A percentile compares a stretch with the other conserved stretches of the same genome.
Conservation (phyloP, 495 filamentous ascomycete species). For the Xylaria flabelliformis region DNA sequence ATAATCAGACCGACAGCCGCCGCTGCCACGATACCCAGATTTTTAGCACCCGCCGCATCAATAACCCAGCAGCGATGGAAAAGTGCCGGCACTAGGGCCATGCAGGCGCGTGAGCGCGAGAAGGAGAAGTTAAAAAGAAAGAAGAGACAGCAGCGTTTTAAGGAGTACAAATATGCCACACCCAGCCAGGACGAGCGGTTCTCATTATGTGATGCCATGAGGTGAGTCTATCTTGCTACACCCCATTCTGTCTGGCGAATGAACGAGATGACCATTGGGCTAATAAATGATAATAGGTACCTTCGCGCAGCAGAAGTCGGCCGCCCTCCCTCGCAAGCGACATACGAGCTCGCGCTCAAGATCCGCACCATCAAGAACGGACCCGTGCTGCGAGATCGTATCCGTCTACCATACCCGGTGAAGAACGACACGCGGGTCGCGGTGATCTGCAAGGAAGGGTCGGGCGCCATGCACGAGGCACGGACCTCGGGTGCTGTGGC, state of each 20-base stretch:
- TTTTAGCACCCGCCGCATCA: conserved; percentile 42
- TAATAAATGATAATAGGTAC: conserved; percentile 61
- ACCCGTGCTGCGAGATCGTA: conserved; percentile 81
- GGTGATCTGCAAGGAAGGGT: conserved; percentile 84
- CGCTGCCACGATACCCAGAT: conserved; percentile 46
- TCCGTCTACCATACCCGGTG: conserved; percentile 88
- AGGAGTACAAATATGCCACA: conserved; percentile 67
- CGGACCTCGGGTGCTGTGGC: conserved; percentile 75
- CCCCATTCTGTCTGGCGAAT: neutral
- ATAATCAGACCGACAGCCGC: conserved; percentile 36
- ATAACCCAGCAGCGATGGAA: conserved; percentile 50
- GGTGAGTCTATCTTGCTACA: conserved; percentile 59
- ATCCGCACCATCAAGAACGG: conserved; percentile 81
- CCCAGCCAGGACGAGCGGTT: conserved; percentile 70
- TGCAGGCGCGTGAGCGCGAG: conserved; percentile 57
- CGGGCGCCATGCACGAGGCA: conserved; percentile 71
- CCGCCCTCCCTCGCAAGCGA: conserved; percentile 67
- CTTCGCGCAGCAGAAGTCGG: conserved; percentile 93
- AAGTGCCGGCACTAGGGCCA: conserved; percentile 34
- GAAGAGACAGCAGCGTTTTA: conserved; percentile 66
- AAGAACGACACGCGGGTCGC: conserved; percentile 83
- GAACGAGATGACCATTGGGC: conserved; percentile 14
- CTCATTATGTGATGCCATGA: conserved; percentile 90
- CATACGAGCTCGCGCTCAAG: conserved; percentile 88
- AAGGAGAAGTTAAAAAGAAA: conserved; percentile 70